A percentile compares a stretch with the other conserved stretches of the same genome.
Conservation (phyloP, 2,329 filamentous ascomycete genomes). For the Beauveria brongniartii region DNA sequence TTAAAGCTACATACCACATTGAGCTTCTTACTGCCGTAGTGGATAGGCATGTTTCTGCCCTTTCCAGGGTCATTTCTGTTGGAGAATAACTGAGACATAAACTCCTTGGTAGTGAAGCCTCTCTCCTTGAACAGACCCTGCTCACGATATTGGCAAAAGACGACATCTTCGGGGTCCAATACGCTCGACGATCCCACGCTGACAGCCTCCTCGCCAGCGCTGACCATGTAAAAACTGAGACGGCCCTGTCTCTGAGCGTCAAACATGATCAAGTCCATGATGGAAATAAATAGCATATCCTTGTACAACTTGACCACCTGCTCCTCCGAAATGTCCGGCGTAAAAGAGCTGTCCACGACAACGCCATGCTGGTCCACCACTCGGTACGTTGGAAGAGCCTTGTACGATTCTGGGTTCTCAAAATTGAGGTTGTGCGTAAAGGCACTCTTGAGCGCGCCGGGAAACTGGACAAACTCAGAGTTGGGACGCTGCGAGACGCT, state of each 20-base stretch:
- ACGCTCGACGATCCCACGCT: constrained; percentile 83
- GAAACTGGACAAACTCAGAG: constrained; percentile 61
- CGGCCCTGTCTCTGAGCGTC: constrained; percentile 94
- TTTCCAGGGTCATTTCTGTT: constrained; percentile 72
- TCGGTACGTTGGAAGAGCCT: constrained; percentile 83
- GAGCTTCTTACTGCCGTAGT: constrained; percentile 78
- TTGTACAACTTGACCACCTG: constrained; percentile 52
- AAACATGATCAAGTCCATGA: constrained; percentile 98
- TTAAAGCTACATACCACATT: constrained; percentile 60
- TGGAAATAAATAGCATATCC: constrained; percentile 60
- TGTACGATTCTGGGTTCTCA: constrained; percentile 60
- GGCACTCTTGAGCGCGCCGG: constrained; percentile 88
- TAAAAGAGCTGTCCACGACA: constrained; percentile 66
- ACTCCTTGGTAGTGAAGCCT: constrained; percentile 77
- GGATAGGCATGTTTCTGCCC: constrained; percentile 94
- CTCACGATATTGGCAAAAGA: constrained; percentile 93
- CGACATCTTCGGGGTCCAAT: constrained; percentile 72
- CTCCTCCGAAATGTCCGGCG: constrained; percentile 60
- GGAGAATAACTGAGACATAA: constrained; percentile 92
- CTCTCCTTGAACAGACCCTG: constrained; percentile 85
- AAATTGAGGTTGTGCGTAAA: constrained; percentile 79
- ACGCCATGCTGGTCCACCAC: constrained; percentile 83
- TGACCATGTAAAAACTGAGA: constrained; percentile 95
- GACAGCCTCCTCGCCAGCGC: constrained; percentile 88
- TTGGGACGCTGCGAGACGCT: constrained; percentile 49